Base-by-base conservation (phyloP, 768 basidiomycete species). In the Leccinum uliginosum region DNA sequence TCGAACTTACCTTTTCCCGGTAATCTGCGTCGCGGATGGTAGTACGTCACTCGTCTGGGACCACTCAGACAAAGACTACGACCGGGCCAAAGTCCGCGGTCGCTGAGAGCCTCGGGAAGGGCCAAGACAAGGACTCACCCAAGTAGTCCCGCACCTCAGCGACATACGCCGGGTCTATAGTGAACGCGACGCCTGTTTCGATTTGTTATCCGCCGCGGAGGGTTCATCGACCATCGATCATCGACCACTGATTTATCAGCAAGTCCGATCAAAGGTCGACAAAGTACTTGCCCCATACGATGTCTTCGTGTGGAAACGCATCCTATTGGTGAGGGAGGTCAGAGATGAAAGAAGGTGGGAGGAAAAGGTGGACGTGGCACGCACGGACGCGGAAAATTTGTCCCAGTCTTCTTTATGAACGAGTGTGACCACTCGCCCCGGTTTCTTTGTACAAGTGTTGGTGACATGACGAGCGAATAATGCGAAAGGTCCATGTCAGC, bases 351-450 rank as follows among this genome's bases (percentile, higher is more conserved):
- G 10, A n/a, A 1, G 15, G 4, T 48, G 2, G 17, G 15, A 17
- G 3, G 2, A 2, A 32, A 27, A 26, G 4, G 19, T 10, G 10
- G 11, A 44, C 15, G 40, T 29, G 24, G 23, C 15, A 65, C 82
- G 57, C 60, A 90, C 91, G 17, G 83, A 80, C n/a, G 65, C 75
- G 6, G 88, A 88, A 66, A 90, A 85, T 12, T 71, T 68, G 34
- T 86, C 85, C 95, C 95, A 98, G 46, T 96, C 91, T 67, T 87
- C 84, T 57, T 91, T 89, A 62, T 90, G 88, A 9, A 97, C 78
- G 3, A 98, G 77, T 1, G 94, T 98, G 1, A 96, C 94, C 1
- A 96, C 95, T 44, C 93, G 75, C 3, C 94, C 94, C 3, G 93
- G 93, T 51, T 76, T 82, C 90, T 92, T 60, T 11, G 10, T 24